Evolutionary conservation across 108 stramenopile genomes (phyloP).

Genomic region (Aurantiochytrium sp.): DNA sequence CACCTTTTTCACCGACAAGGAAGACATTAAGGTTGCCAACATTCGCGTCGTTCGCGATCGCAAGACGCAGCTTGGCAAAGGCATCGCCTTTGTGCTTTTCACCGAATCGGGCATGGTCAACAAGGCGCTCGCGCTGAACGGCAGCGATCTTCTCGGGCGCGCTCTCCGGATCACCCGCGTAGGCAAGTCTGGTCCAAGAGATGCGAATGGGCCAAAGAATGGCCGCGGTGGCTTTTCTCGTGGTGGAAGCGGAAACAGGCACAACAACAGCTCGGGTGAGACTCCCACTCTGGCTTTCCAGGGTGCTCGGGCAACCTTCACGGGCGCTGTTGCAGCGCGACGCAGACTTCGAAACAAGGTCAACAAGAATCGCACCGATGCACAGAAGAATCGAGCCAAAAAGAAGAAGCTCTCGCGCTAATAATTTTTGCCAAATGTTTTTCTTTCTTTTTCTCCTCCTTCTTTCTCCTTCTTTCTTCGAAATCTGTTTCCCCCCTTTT

Average conservation of each 20-base stretch:
- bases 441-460: no score
- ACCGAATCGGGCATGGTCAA: neutral
- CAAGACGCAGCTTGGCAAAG: neutral
- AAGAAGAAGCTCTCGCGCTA: no score
- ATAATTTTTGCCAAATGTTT: no score
- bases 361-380: neutral
- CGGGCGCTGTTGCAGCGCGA: neutral
- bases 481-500: no score
- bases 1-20: neutral
- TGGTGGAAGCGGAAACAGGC: neutral
- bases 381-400: neutral
- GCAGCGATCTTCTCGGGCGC: neutral
- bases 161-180: neutral
- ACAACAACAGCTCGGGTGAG: neutral
- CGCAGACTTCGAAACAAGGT: neutral
- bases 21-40: neutral
- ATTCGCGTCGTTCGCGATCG: neutral
- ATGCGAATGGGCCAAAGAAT: neutral
- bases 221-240: neutral
- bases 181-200: neutral
- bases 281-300: neutral
- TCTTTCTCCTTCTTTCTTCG: no score
- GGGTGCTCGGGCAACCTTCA: neutral
- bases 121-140: neutral
- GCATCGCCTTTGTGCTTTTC: neutral